Evolutionary conservation across 2,329 filamentous ascomycete species (phyloP), one percentile per base, ranked within the genome.

Genomic region (Fusarium sororula): DNA sequence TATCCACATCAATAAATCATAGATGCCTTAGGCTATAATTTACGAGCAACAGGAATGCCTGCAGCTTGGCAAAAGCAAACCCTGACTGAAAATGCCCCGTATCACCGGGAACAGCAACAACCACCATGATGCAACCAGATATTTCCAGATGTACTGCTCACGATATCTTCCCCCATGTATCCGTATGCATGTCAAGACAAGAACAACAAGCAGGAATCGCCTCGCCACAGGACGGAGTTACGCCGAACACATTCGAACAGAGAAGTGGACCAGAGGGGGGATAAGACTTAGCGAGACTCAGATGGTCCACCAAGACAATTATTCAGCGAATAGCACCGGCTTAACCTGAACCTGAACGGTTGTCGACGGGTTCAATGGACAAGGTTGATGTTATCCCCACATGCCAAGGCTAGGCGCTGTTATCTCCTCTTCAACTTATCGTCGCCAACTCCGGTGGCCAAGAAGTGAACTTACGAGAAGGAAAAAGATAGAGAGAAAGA

Each of bases 151-250:
- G 37, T 41, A 37, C 30, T 42, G 53, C 24, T 69, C 72, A 69
- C 57, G 72, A 74, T 74, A 64, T 41, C 72, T 38, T 74, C 71
- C 41, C 58, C 38, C 45, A 59, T 47, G 45, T 47, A 48, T 18
- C 32, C 32, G 32, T 35, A 35, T 35, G 24, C 20, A 28, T 28
- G 47, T 41, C 39, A 28, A 24, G 35, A 44, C 32, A 60, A 51
- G 63, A 66, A 42, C 53, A 38, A 55, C 38, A 59, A 50, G 38
- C 48, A 26, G 32, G 53, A 53, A 50, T 55, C 32, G 35, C 50
- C 58, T 62, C 28, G 60, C 60, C 68, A 75, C 68, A 48, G 68
- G 64, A 53, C 60, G 68, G 72, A 75, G 51, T 73, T 70, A 58
- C 64, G 28, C 68, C 72, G 72, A 73, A 55, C 28, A 28, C 45